Percentiles rank a stretch among this genome's conserved stretches.
Conservation (phyloP, 225 moss, liverwort and hornwort genomes). For the Sphagnum contortum region DNA sequence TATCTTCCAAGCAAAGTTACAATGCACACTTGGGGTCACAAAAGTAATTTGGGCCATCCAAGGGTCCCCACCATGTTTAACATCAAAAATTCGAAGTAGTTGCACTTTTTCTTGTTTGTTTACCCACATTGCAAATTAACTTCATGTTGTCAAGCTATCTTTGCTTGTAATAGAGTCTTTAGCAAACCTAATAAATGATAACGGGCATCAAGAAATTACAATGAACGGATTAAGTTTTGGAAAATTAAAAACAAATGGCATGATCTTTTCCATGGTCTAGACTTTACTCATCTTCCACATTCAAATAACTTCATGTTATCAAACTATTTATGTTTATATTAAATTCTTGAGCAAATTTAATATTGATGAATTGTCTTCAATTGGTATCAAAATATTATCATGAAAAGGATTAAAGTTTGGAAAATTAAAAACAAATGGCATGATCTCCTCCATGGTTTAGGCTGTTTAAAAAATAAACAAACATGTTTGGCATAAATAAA, state of each 20-base stretch:
- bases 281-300: no score
- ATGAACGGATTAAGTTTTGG: no score
- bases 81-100: conserved; percentile 67
- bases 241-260: no score
- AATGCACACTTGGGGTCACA: conserved; percentile 90
- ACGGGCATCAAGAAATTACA: no score
- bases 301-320: background rate
- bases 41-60: conserved; percentile 69
- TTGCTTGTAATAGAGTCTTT: background rate
- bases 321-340: background rate
- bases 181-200: no score
- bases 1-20: conserved; percentile 81
- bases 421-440: no score
- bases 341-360: no score
- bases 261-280: no score
- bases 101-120: conserved; percentile 56
- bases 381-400: no score
- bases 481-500: conserved; percentile 88
- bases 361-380: no score
- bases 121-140: background rate
- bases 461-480: background rate
- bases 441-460: no score
- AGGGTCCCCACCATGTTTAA: conserved; percentile 74
- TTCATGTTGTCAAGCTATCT: background rate
- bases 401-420: no score